Base-by-base conservation (phyloP, 1,139 yeast genomes). In the Wickerhamiella infanticola region DNA sequence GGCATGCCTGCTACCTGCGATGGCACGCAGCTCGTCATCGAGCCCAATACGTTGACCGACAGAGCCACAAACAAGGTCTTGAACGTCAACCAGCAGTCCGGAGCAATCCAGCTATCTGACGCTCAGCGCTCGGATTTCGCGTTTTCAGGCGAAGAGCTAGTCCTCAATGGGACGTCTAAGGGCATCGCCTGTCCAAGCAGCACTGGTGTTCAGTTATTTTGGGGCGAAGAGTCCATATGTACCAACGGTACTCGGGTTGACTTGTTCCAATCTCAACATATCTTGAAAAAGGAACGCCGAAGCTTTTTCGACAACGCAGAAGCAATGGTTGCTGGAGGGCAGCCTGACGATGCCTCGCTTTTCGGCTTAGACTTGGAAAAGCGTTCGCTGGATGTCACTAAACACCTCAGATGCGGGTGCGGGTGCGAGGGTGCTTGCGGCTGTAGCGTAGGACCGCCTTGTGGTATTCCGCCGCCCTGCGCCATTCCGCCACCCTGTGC, bases 381-480 rank as follows among this genome's bases (percentile, higher is more conserved):
- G 33, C 18, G 18, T 18, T 18, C 18, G 18, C 18, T 18, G 18
- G 18, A 18, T 18, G 18, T 18, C 18, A 1, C 18, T 18, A 18
- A 18, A 18, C 18, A 18, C 18, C 18, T 18, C 18, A 18, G 18
- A 18, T 18, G 18, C 18, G 18, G 18, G 18, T 18, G 18, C 2
- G 18, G 18, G 37, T 37, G 42, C 13, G 47, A 49, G 31, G 35
- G n/a, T 51, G 58, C 55, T 35, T 51, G 45, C 27, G 46, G 52
- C 29, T 47, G 33, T 35, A 50, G 26, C 26, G 8, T 3, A 7
- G 26, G n/a, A 4, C 9, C 8, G 39, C 5, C 26, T 9, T 8
- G 8, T n/a, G n/a, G 6, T 18, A 18, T 18, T 18, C 18, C 18
- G 18, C 18, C 18, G 18, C 18, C 18, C 18, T 18, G 18, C 18